Base-by-base conservation (phyloP, 306 rosid species). In the Carpinus viminea region DNA sequence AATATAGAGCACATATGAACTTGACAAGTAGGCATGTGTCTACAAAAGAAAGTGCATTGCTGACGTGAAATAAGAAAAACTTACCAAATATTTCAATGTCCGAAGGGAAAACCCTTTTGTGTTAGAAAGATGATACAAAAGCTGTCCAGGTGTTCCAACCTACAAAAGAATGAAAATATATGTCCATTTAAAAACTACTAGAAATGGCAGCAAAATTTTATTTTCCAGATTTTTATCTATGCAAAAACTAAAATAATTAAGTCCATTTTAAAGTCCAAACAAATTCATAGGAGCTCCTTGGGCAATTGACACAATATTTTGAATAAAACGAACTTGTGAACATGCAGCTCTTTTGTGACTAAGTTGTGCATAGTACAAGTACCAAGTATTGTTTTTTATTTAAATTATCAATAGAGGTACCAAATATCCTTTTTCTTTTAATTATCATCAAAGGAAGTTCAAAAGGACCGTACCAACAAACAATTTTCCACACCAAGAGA, bases 121-220 rank as follows among this genome's bases (percentile, higher is more conserved):
- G 75, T 91, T 78, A 66, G 88, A 71, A 9, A 94, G 85, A 86
- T 94, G 98, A 86, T 94, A 97, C 82, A 94, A 73, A 81, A 94
- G 90, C 9, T 97, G 97, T 46, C 98, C 97, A 70, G 98, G 97
- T 34, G 98, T 94, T 65, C 86, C 92, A 81, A 94, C 97, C 98
- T 94, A 80, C 81, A 77, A 82, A 46, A 74, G 45, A 48, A 82
- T 38, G 28, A 43, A 2, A 10, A 7, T 9, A 24, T 10, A 8
- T 1, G 48, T 65, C 24, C 47, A 38, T 65, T 38, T 28, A 55
- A 75, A 18, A 17, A 15, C 75, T 13, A 59, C 24, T 10, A 24
- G 8, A 46, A 4, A 62, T 57, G 18, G 69, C 20, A 20, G 43
- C 16, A 61, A 38, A 60, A 12, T 26, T 34, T 34, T 4, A 15